Base-by-base conservation (phyloP, 345 rosid genomes). In the Citrus sinensis region DNA sequence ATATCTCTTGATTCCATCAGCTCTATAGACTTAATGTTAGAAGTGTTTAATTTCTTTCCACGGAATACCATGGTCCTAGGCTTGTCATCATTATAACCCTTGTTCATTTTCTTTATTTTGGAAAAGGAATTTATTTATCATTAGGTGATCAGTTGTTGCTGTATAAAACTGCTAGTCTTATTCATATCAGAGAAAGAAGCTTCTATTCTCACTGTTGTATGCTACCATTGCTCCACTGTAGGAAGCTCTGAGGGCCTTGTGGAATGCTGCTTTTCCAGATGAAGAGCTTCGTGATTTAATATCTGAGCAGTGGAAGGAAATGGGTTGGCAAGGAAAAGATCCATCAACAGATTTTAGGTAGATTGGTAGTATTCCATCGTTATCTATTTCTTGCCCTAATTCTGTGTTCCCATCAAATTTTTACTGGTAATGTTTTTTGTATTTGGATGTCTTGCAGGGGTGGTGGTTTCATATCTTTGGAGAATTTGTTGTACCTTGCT, bases 241-340 rank as follows among this genome's bases (percentile, higher is more conserved):
- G 99, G 98, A 92, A 70, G 94, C 98, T 76, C 83, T 97, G 82
- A 94, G 79, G 88, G 92, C 90, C 54, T 82, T 97, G 35, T 97
- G 99, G 99, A 88, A 82, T 81, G 96, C 88, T 84, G 82, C 99
- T 56, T 97, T 92, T 87, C 98, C 98, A 59, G 93, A 88, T 74
- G 98, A 94, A 85, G 94, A 97, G 86, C 97, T 97, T 71, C 81
- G 64, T 71, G 92, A 92, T 74, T 80, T 97, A 76, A 89, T 94
- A 88, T 92, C 99, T 78, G 99, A 97, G 86, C 99, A 93, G 79
- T 97, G 99, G 99, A 97, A 97, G 87, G 98, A 93, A 90, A 97
- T 97, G 99, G 99, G 99, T 67, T 97, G 99, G 99, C 99, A 94
- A 85, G 99, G 99, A 65, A 97, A 94, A 88, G 99, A 97, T 83